phyloP scores from a whole-genome alignment of 306 rosid genomes.

The Sechiopsis laciniata region DNA sequence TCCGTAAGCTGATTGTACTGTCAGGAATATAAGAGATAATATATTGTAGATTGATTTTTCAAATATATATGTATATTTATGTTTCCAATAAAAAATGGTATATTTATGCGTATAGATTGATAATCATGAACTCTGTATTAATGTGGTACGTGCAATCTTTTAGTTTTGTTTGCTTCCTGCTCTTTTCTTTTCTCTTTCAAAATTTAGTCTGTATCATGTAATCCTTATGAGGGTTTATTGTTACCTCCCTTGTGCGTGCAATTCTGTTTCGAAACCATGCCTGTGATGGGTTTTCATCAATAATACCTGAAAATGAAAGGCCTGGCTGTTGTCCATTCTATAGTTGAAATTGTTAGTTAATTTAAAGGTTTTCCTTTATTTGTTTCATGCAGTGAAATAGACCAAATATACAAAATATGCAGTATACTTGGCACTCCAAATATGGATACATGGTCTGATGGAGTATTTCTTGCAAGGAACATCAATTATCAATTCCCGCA shows the following conservation, averaged over 20 bases:
- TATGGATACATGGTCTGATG: conserved; percentile 71
- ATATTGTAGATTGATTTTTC: too few species aligned
- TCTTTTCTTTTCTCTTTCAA: too few species aligned
- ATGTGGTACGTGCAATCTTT: neutral
- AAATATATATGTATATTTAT: too few species aligned
- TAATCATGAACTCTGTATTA: neutral
- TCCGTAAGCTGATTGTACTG: too few species aligned
- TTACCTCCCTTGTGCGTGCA: neutral
- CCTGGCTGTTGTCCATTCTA: neutral
- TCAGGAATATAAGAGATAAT: neutral
- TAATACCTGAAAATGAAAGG: neutral
- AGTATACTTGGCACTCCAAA: conserved; percentile 86
- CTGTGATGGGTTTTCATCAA: neutral
- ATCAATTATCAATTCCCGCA: conserved; percentile 84
- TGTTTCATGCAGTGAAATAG: conserved; percentile 61
- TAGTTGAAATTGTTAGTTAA: neutral
- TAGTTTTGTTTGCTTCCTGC: neutral
- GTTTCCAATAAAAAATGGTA: too few species aligned
- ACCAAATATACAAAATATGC: conserved; percentile 88
- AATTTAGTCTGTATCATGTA: neutral
- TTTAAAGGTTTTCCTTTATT: neutral
- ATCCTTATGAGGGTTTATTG: neutral
- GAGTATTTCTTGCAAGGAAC: conserved; percentile 77
- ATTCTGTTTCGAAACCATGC: neutral
- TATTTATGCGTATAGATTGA: neutral